Percentiles rank a stretch among this genome's conserved stretches.
Conservation (phyloP, 257 asterid species). For the Nicotiana paniculata region DNA sequence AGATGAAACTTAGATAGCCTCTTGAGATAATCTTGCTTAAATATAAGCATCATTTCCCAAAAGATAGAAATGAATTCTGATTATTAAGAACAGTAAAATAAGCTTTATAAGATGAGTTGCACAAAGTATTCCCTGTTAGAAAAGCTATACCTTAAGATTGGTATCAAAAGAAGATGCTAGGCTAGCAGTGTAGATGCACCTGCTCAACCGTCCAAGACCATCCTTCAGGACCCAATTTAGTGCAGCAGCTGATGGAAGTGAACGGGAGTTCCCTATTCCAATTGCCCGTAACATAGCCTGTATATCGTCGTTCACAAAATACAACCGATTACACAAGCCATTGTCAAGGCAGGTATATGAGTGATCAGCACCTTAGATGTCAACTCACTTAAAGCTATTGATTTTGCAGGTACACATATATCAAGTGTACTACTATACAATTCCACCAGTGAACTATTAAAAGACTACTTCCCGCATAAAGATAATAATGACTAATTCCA, state of each 20-base stretch:
- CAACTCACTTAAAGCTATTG: neutral
- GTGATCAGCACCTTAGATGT: neutral
- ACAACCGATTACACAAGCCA: conserved; percentile 11
- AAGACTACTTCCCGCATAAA: neutral
- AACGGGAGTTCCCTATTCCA: conserved; percentile 81
- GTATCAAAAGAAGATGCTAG: conserved; percentile 94
- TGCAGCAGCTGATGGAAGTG: conserved; percentile 97
- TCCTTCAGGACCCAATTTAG: conserved; percentile 96
- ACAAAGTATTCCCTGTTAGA: neutral
- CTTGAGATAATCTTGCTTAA: neutral
- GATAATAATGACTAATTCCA: neutral
- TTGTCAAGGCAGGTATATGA: neutral
- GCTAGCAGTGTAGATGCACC: conserved; percentile 92
- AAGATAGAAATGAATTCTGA: neutral
- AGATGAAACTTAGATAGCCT: neutral
- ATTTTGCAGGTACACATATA: neutral
- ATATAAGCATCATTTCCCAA: neutral
- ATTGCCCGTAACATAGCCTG: conserved; percentile 99
- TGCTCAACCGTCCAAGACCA: conserved; percentile 87
- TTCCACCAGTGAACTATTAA: neutral
- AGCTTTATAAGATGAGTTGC: neutral
- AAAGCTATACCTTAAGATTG: conserved; percentile 67
- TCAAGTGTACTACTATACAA: neutral
- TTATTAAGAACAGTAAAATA: neutral
- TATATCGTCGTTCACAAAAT: conserved; percentile 3